These are phyloP conservation scores for Oryza brachyantha DNA, from an alignment of 176 grass and related monocot genomes.

Conservation along the genomic window DNA sequence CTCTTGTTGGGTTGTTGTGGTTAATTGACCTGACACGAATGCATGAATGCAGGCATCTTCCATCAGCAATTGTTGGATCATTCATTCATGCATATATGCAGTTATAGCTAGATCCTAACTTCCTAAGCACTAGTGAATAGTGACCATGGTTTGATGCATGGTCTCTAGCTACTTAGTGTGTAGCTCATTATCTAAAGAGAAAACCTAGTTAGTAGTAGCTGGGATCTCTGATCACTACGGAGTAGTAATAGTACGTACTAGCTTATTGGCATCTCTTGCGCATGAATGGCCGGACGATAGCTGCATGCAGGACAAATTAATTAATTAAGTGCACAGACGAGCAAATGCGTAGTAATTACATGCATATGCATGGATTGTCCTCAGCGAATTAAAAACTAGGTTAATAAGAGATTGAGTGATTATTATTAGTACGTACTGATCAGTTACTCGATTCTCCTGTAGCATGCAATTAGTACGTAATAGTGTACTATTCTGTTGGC, in stretches of 20 bases:
- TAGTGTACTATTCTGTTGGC: neutral
- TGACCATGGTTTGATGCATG: neutral
- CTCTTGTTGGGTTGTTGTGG: neutral
- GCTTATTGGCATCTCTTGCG: neutral
- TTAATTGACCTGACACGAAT: neutral
- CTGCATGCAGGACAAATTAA: no score
- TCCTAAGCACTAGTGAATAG: no score
- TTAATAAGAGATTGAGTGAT: neutral
- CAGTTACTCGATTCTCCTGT: neutral
- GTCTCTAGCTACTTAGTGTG: neutral
- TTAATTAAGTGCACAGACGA: no score
- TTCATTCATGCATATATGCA: no score
- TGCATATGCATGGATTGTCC: neutral
- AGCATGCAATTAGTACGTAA: no score
- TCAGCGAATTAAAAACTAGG: neutral
- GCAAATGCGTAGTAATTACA: no score
- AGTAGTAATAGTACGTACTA: neutral
- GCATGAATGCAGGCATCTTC: no score
- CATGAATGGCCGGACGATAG: neutral
- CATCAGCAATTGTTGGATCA: no score
- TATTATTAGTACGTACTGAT: neutral
- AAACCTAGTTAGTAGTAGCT: no score
- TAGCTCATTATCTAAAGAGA: no score
- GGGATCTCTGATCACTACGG: neutral
- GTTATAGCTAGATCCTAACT: no score